Conservation (phyloP, 2,329 filamentous ascomycete species). For the Monosporascus sp. region DNA sequence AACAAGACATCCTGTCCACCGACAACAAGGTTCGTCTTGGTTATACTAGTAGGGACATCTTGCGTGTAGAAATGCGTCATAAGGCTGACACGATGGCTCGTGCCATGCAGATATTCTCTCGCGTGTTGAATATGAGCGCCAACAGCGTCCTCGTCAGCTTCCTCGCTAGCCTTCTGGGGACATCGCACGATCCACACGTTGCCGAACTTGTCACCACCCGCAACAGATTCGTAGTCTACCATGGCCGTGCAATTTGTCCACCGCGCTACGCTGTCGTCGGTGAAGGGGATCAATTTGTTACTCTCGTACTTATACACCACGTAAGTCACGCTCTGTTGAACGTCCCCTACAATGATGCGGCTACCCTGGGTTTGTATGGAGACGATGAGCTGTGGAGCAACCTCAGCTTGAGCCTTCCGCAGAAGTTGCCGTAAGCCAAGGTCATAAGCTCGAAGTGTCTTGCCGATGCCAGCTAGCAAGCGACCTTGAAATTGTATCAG, state of each 20-base stretch:
- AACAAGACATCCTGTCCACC: slow-evolving; percentile 87
- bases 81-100: slow-evolving; percentile 76
- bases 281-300: slow-evolving; percentile 89
- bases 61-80: slow-evolving; percentile 87
- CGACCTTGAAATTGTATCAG: slow-evolving; percentile 89
- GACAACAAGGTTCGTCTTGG: slow-evolving; percentile 83
- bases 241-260: slow-evolving; percentile 90
- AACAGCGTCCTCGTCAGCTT: slow-evolving; percentile 86
- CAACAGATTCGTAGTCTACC: slow-evolving; percentile 95
- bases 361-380: slow-evolving; percentile 85
- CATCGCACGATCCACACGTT: slow-evolving; percentile 92
- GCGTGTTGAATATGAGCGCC: slow-evolving; percentile 90
- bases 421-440: slow-evolving; percentile 89
- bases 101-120: slow-evolving; percentile 81
- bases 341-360: slow-evolving; percentile 86
- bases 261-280: slow-evolving; percentile 79
- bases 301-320: slow-evolving; percentile 90
- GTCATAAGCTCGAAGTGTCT: slow-evolving; percentile 81
- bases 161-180: slow-evolving; percentile 77
- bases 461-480: slow-evolving; percentile 78
- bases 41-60: slow-evolving; percentile 85
- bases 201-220: slow-evolving; percentile 95
- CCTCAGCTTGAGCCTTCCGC: slow-evolving; percentile 80
- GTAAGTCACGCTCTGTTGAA: slow-evolving; percentile 86
- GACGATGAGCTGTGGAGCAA: slow-evolving; percentile 76